Evolutionary conservation across 2,329 filamentous ascomycete genomes (phyloP).

Genomic region (Neopestalotiopsis rosae): DNA sequence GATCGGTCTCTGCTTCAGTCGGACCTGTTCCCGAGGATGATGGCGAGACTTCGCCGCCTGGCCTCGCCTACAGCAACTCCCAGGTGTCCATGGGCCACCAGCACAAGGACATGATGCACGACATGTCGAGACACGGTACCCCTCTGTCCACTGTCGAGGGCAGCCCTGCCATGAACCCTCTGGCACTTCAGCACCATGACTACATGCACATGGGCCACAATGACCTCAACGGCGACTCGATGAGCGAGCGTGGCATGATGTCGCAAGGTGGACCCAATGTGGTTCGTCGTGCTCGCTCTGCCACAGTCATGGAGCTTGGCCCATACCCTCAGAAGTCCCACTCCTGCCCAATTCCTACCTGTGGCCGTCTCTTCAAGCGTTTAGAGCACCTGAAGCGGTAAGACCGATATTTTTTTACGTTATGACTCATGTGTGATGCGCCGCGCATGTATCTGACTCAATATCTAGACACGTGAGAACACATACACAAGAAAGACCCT

Average conservation of each 20-base stretch:
- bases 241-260: slow-evolving; percentile 71
- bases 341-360: slow-evolving; percentile 98
- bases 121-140: slow-evolving; percentile 90
- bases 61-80: slow-evolving; percentile 74
- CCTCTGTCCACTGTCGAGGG: slow-evolving; percentile 85
- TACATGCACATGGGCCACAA: slow-evolving; percentile 68
- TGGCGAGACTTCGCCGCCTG: slow-evolving; percentile 79
- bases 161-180: slow-evolving; percentile 74
- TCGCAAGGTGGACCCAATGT: slow-evolving; percentile 72
- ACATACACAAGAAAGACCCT: slow-evolving; percentile 98
- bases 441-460: slow-evolving; percentile 52
- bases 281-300: slow-evolving; percentile 87
- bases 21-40: slow-evolving; percentile 84
- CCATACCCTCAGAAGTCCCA: slow-evolving; percentile 98
- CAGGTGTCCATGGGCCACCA: slow-evolving; percentile 71
- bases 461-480: slow-evolving; percentile 91
- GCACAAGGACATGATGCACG: slow-evolving; percentile 74
- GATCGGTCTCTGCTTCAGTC: slow-evolving; percentile 88
- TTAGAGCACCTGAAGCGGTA: slow-evolving; percentile 99
- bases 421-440: slow-evolving; percentile 45
- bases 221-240: slow-evolving; percentile 62
- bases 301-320: slow-evolving; percentile 94
- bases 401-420: slow-evolving; percentile 52
- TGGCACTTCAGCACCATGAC: slow-evolving; percentile 74
- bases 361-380: slow-evolving; percentile 96